phyloP scores from a whole-genome alignment of 352 stramenopile genomes.

The Bremia lactucae region DNA sequence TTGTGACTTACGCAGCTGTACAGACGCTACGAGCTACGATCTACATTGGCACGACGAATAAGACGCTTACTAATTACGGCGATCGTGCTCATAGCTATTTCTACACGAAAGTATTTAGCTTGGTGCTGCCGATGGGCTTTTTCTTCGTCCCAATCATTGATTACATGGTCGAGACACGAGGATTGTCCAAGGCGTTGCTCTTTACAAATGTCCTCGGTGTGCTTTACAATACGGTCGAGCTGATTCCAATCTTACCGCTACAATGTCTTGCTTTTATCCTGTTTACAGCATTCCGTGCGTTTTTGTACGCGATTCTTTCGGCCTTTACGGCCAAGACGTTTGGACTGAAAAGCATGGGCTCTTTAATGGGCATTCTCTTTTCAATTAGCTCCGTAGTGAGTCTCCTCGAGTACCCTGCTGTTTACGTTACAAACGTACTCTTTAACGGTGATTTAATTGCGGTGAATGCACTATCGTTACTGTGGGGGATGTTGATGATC shows the following conservation, averaged over 20 bases:
- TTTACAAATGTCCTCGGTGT: slow-evolving; percentile 67
- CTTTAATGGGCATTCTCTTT: slow-evolving; percentile 77
- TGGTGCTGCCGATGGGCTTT: slow-evolving; percentile 74
- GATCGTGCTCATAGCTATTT: slow-evolving; percentile 48
- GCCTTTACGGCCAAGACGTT: slow-evolving; percentile 83
- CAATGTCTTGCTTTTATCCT: slow-evolving; percentile 68
- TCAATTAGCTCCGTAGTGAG: slow-evolving; percentile 63
- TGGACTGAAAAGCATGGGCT: slow-evolving; percentile 75
- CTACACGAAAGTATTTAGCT: slow-evolving; percentile 83
- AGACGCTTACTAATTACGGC: slow-evolving; percentile 75
- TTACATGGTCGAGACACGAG: slow-evolving; percentile 64
- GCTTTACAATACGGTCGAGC: slow-evolving; percentile 58
- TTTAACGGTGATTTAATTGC: slow-evolving; percentile 46
- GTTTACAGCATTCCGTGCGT: slow-evolving; percentile 77
- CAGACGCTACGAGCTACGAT: slow-evolving; percentile 72
- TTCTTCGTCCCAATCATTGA: slow-evolving; percentile 81
- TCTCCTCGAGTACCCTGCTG: slow-evolving; percentile 67
- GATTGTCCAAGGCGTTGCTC: slow-evolving; percentile 50
- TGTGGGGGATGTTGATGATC: slow-evolving; percentile 43
- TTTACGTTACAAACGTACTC: slow-evolving; percentile 56
- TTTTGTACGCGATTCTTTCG: slow-evolving; percentile 81
- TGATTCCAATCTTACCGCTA: slow-evolving; percentile 51
- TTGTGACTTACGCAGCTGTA: slow-evolving; percentile 55
- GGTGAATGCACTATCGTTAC: slow-evolving; percentile 40
- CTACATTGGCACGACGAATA: slow-evolving; percentile 83